These are phyloP conservation scores for Clonostachys solani DNA, from an alignment of 2,329 filamentous ascomycete species.

Conservation along the genomic window DNA sequence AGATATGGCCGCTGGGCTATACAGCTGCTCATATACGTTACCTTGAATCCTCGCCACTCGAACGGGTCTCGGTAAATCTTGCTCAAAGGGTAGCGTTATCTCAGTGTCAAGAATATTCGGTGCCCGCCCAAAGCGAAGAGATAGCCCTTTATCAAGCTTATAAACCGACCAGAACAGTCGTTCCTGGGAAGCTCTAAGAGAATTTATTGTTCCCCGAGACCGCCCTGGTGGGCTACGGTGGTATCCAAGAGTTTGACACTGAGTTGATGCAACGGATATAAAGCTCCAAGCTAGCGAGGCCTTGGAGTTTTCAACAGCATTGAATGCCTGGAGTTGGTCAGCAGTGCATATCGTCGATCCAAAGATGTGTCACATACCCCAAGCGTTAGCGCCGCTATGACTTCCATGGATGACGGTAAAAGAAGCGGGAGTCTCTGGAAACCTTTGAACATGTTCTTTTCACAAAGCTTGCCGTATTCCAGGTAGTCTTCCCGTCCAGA, in stretches of 20 bases:
- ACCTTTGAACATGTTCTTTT: conserved; percentile 16
- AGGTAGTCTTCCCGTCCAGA: conserved; percentile 12
- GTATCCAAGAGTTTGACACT: conserved; percentile 25
- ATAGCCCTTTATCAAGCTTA: conserved; percentile 26
- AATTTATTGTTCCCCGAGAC: no score
- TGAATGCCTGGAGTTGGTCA: conserved; percentile 15
- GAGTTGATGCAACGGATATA: conserved; percentile 25
- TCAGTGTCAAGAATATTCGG: conserved; percentile 25
- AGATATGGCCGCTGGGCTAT: conserved; percentile 13
- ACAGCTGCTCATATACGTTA: conserved; percentile 23
- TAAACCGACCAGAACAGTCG: conserved; percentile 28
- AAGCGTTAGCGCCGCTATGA: conserved; percentile 24
- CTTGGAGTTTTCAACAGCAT: conserved; percentile 24
- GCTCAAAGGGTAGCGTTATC: conserved; percentile 13
- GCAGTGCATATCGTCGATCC: neutral
- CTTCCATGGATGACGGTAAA: conserved; percentile 20
- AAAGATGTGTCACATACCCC: conserved; percentile 13
- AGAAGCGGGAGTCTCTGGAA: conserved; percentile 20
- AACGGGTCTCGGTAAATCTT: conserved; percentile 7
- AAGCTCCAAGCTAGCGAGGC: conserved; percentile 23
- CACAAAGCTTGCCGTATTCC: conserved; percentile 15
- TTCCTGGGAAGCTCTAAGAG: no score
- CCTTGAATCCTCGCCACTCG: conserved; percentile 19
- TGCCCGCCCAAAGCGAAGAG: conserved; percentile 24
- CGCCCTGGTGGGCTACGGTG: conserved; percentile 10